phyloP scores from a whole-genome alignment of 305 asterid species.

The Ilex paraguariensis region DNA sequence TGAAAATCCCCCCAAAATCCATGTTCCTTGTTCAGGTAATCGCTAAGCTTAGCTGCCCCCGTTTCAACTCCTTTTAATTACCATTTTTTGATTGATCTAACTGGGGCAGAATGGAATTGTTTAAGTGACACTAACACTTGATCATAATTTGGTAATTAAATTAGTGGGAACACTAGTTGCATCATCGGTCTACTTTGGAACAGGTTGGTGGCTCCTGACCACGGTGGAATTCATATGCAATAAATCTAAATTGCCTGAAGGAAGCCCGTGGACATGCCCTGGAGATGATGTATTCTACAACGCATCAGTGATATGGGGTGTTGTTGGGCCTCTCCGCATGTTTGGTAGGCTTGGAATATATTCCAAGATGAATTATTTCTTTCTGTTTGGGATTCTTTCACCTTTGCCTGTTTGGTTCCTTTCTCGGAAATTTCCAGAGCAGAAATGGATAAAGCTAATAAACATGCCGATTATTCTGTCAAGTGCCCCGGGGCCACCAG shows the following conservation, averaged over 20 bases:
- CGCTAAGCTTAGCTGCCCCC: background rate
- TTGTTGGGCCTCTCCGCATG: slow-evolving; percentile 71
- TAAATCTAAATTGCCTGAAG: slow-evolving; percentile 32
- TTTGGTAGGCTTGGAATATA: slow-evolving; percentile 62
- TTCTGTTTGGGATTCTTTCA: slow-evolving; percentile 51
- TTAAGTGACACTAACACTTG: too few relatives aligned
- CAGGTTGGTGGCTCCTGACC: slow-evolving; percentile 80
- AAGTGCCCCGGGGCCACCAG: slow-evolving; percentile 37
- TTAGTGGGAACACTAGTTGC: slow-evolving; percentile 57
- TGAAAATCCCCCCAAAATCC: slow-evolving; percentile 77
- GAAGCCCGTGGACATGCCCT: slow-evolving; percentile 92
- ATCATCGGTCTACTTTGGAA: slow-evolving; percentile 49
- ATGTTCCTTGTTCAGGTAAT: slow-evolving; percentile 37
- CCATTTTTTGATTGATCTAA: too few relatives aligned
- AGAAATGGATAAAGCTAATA: slow-evolving; percentile 49
- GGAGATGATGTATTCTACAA: slow-evolving; percentile 71
- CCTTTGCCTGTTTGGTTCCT: slow-evolving; percentile 63
- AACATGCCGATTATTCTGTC: slow-evolving; percentile 50
- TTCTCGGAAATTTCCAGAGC: slow-evolving; percentile 42
- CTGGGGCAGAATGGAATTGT: too few relatives aligned
- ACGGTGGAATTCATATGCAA: slow-evolving; percentile 50
- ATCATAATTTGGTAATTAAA: slow-evolving; percentile 12
- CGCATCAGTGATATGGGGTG: slow-evolving; percentile 86
- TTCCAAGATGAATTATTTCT: slow-evolving; percentile 58
- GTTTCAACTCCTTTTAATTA: too few relatives aligned